Percentiles rank a stretch among this genome's conserved stretches.
These are phyloP conservation scores for Cubamyces sp. DNA, from an alignment of 768 basidiomycete species.

Conservation along the genomic window DNA sequence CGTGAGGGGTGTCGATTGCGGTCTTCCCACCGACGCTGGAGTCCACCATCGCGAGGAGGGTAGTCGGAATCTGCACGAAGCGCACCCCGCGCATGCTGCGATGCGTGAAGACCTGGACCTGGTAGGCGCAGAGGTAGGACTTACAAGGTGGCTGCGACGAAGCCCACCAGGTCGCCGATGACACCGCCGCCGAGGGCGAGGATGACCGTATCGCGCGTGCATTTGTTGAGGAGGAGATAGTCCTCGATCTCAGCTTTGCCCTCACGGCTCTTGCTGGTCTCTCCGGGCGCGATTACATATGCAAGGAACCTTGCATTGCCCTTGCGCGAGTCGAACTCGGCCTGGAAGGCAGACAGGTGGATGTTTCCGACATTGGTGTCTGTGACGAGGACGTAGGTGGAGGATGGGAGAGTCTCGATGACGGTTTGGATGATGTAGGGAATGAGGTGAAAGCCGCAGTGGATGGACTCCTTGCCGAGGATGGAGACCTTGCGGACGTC, in stretches of 20 bases:
- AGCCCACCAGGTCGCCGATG: constrained; percentile 95
- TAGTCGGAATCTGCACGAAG: constrained; percentile 96
- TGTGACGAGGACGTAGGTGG: constrained; percentile 90
- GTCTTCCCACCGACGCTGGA: constrained; percentile 98
- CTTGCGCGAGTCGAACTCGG: constrained; percentile 55
- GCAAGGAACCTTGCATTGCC: constrained; percentile 69
- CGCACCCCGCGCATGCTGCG: constrained; percentile 94
- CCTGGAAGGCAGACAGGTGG: constrained; percentile 70
- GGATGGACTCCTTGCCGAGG: constrained; percentile 84
- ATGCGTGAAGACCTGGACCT: constrained; percentile 15
- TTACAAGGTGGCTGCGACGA: constrained; percentile 96
- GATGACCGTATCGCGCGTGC: constrained; percentile 92
- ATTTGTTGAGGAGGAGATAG: constrained; percentile 83
- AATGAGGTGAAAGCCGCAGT: constrained; percentile 91
- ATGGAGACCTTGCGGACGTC: constrained; percentile 83
- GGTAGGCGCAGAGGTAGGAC: constrained; percentile 36
- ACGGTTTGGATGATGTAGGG: constrained; percentile 84
- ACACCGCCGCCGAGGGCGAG: constrained; percentile 96
- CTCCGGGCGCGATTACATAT: constrained; percentile 85
- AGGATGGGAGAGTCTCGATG: constrained; percentile 68
- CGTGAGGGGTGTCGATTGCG: constrained; percentile 97
- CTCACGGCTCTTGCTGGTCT: constrained; percentile 88
- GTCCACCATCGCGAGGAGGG: constrained; percentile 97
- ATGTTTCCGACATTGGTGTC: constrained; percentile 88
- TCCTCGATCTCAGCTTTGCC: constrained; percentile 96